Percentiles rank a stretch among this genome's conserved stretches.
These are phyloP conservation scores for Pythium aristosporum DNA, from an alignment of 352 stramenopile species.

Conservation along the genomic window DNA sequence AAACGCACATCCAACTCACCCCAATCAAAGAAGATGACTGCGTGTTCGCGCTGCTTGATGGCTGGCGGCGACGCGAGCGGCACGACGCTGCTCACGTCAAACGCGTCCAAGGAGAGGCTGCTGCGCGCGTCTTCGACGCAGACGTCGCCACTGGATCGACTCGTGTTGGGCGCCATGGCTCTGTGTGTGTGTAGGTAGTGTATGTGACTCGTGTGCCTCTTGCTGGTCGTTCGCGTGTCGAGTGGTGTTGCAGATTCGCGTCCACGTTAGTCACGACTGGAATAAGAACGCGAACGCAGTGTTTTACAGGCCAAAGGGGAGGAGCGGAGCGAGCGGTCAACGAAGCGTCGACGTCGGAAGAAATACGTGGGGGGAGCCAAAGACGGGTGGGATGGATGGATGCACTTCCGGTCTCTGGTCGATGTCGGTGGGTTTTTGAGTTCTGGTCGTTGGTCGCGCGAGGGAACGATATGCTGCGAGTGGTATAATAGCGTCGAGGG, in stretches of 20 bases:
- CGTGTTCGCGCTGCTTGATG: constrained; percentile 49
- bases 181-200: neutral
- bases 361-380: neutral
- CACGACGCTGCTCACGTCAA: constrained; percentile 40
- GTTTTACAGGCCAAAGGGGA: neutral
- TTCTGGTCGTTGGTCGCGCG: constrained; percentile 20
- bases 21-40: constrained; percentile 87
- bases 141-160: constrained; percentile 38
- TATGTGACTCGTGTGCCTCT: constrained; percentile 2
- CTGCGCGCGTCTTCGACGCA: constrained; percentile 61
- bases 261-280: neutral
- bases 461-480: constrained; percentile 5
- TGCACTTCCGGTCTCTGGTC: neutral
- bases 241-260: neutral
- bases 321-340: neutral
- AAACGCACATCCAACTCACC: constrained; percentile 35
- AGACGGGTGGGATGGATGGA: neutral
- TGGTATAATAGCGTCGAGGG: neutral
- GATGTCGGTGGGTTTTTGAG: constrained; percentile 9
- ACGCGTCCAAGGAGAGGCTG: constrained; percentile 54
- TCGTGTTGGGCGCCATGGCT: constrained; percentile 67
- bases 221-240: neutral
- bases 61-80: constrained; percentile 25
- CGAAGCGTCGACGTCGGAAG: constrained; percentile 1
- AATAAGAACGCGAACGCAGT: neutral